Conservation (phyloP, 2,329 filamentous ascomycete genomes). For the Penicillium concentricum region DNA sequence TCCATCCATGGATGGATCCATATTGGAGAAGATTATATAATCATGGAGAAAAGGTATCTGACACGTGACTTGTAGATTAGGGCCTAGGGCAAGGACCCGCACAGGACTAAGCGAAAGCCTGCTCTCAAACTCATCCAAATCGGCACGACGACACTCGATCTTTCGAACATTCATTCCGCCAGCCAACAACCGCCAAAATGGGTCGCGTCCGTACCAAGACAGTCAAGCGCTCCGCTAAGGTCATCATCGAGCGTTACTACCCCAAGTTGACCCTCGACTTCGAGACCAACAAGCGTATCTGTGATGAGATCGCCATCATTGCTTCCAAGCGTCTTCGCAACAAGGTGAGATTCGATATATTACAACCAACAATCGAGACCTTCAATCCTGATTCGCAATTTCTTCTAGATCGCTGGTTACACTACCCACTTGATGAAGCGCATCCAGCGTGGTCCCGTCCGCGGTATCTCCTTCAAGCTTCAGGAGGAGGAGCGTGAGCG, state of each 20-base stretch:
- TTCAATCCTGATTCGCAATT: constrained; percentile 1
- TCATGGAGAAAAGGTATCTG: too few species aligned
- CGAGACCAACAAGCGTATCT: constrained; percentile 99
- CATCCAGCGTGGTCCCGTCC: constrained; percentile 98
- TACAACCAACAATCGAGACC: neutral
- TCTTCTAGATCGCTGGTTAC: constrained; percentile 84
- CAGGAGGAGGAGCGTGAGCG: constrained; percentile 99
- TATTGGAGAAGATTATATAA: neutral
- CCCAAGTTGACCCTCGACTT: constrained; percentile 98
- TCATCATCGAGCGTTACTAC: constrained; percentile 99
- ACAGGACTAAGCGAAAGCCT: constrained; percentile 28
- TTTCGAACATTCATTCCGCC: constrained; percentile 34
- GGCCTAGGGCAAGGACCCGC: constrained; percentile 25
- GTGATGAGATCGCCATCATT: constrained; percentile 99
- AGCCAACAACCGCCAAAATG: constrained; percentile 47
- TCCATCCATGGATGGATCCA: too few species aligned
- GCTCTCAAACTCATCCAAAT: constrained; percentile 17
- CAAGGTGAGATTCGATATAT: constrained; percentile 67
- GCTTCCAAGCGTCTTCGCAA: constrained; percentile 98
- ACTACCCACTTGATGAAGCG: constrained; percentile 99
- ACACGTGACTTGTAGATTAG: constrained; percentile 17
- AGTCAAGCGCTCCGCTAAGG: constrained; percentile 90
- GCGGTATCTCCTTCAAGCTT: constrained; percentile 99
- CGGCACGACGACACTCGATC: constrained; percentile 6
- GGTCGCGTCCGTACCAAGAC: constrained; percentile 57